A percentile compares a stretch with the other conserved stretches of the same genome.
phyloP scores from a whole-genome alignment of 129 eudicot genomes.

The Saussurea involucrata region DNA sequence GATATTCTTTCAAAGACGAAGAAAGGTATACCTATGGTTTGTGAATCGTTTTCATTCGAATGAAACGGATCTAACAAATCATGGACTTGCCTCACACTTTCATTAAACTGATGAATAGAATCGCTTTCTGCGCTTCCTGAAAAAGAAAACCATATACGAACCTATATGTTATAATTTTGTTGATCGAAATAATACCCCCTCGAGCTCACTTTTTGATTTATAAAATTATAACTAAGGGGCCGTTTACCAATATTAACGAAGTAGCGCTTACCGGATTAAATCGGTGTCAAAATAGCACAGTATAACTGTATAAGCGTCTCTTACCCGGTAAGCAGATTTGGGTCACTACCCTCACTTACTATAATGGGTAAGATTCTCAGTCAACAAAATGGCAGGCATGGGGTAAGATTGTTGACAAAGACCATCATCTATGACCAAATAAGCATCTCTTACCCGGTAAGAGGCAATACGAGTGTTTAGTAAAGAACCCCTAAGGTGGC shows the following conservation, averaged over 20 bases:
- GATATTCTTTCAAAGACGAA: conserved; percentile 37
- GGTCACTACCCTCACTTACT: neutral
- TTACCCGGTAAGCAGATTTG: no score
- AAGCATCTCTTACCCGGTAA: neutral
- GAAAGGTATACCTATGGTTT: conserved; percentile 36
- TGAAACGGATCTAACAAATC: conserved; percentile 24
- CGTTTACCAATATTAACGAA: no score
- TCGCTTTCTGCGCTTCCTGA: conserved; percentile 28
- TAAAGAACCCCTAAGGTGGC: neutral
- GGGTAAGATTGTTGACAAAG: neutral
- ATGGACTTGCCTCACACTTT: conserved; percentile 32
- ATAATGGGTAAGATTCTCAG: neutral
- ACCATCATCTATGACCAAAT: neutral
- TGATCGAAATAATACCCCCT: neutral
- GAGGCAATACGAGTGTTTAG: neutral
- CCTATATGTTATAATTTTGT: neutral
- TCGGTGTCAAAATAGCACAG: no score
- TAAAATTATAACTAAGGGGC: no score
- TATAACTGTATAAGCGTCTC: no score
- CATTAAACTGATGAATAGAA: conserved; percentile 24
- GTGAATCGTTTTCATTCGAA: conserved; percentile 19
- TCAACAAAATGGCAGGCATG: neutral
- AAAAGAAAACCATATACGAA: neutral
- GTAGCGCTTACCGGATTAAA: neutral
- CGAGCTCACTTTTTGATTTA: neutral